These are phyloP conservation scores for Nannochloris sp. DNA, from an alignment of 139 green algal species.

Conservation along the genomic window DNA sequence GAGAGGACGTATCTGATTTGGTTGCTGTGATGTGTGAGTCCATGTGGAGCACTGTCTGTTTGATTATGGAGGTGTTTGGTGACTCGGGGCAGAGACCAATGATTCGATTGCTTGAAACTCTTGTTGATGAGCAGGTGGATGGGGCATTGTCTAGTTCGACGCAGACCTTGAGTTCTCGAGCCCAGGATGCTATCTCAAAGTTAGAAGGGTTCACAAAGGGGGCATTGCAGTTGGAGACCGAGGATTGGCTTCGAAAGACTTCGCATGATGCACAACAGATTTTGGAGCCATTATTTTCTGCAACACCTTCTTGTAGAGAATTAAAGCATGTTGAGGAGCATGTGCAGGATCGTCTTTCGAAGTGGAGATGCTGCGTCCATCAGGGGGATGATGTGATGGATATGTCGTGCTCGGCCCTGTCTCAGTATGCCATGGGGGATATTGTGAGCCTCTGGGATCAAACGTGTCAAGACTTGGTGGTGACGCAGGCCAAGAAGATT, in stretches of 20 bases:
- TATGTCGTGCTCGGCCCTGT: background rate
- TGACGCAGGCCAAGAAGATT: too few relatives aligned
- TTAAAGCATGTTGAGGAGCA: background rate
- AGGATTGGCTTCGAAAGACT: background rate
- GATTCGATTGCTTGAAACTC: too few relatives aligned
- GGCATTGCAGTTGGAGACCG: background rate
- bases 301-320: background rate
- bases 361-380: background rate
- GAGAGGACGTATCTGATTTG: background rate
- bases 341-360: background rate
- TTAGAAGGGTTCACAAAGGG: background rate
- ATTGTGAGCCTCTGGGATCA: background rate
- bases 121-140: too few relatives aligned
- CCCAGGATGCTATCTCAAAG: background rate
- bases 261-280: background rate
- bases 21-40: too few relatives aligned
- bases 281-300: slow-evolving; percentile 1
- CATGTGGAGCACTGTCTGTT: too few relatives aligned
- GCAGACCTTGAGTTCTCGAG: background rate
- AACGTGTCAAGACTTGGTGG: background rate
- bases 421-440: background rate
- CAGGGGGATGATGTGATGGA: slow-evolving; percentile 9
- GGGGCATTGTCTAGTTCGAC: background rate
- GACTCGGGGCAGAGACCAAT: too few relatives aligned
- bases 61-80: too few relatives aligned